Evolutionary conservation across 495 filamentous ascomycete genomes (phyloP), one percentile per base, ranked within the genome.

Genomic region (Viridothelium virens): DNA sequence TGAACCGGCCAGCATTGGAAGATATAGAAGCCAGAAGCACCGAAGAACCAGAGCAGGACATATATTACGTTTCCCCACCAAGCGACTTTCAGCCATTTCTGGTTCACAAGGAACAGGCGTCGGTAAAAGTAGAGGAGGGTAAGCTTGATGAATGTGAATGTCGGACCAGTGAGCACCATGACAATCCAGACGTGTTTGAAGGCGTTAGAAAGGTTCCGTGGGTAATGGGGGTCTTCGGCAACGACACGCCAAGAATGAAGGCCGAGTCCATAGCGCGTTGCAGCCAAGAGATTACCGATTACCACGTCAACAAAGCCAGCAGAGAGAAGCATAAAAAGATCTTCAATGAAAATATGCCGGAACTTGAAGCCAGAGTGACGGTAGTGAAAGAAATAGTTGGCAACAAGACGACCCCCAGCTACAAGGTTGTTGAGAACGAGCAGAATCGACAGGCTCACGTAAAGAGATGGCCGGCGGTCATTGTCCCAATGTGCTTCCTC

Each of bases 11-110:
- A 66, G 44, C 74, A 76, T 38, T 76, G 73, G 34, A 75, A 75
- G 2, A 76, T 62, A 38, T 75, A 76, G 65, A 73, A 75, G 18
- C 56, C 48, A 1, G 73, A 75, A 12, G 66, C 44, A 9, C 70
- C 70, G 63, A 76, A 67, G 38, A 71, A 69, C 74, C 73, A 76
- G 33, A 76, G 69, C 25, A 74, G 41, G 36, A 72, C 66, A 47
- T 75, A 75, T 31, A 76, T 63, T 25, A 76, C 63, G 47, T 74
- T 76, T 12, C 61, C 48, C 74, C 73, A 76, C 74, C 72, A 76
- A 63, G 71, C 71, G n/a, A 76, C 63, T 2, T 69, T 66, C 3
- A 76, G 67, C 38, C 56, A 68, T 62, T 68, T 63, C 39, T 74
- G 71, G 7, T 69, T 12, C 25, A 75, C 69, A 2, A 76, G 63